Conservation (phyloP, 2,329 filamentous ascomycete species). For the Cladosporium sp. region DNA sequence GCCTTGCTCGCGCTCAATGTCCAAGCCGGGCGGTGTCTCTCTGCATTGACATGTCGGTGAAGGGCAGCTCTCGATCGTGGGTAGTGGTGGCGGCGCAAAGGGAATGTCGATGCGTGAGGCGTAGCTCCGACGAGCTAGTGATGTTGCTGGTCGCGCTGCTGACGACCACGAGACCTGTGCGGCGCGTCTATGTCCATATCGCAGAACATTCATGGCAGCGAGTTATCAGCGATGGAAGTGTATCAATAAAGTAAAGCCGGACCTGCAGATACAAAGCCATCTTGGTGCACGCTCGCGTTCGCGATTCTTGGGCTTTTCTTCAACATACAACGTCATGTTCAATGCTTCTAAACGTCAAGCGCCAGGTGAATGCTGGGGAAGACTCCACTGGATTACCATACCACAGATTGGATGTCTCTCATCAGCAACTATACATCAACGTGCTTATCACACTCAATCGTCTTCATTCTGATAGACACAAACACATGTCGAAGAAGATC, state of each 20-base stretch:
- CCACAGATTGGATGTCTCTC: too few species aligned
- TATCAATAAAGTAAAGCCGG: background rate
- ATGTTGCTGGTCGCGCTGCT: background rate
- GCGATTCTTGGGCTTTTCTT: slow-evolving; percentile 3
- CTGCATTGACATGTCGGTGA: slow-evolving; percentile 72
- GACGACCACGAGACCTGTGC: background rate
- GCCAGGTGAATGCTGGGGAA: background rate
- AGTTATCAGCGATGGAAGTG: background rate
- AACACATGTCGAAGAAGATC: background rate
- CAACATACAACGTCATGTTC: background rate
- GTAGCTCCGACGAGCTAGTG: background rate
- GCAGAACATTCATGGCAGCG: background rate
- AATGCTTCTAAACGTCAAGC: background rate
- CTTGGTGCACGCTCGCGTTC: background rate
- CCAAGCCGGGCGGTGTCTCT: slow-evolving; percentile 60
- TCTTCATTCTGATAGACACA: too few species aligned
- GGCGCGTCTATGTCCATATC: background rate
- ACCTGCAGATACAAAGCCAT: background rate
- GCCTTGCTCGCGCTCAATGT: slow-evolving; percentile 67
- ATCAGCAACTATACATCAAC: too few species aligned
- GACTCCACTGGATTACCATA: too few species aligned
- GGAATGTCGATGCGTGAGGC: slow-evolving; percentile 27
- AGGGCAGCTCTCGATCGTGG: slow-evolving; percentile 59
- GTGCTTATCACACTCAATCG: too few species aligned
- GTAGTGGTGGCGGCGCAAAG: slow-evolving; percentile 35